Base-by-base conservation (phyloP, 106 monocot genomes). In the Narthecium ossifragum region DNA sequence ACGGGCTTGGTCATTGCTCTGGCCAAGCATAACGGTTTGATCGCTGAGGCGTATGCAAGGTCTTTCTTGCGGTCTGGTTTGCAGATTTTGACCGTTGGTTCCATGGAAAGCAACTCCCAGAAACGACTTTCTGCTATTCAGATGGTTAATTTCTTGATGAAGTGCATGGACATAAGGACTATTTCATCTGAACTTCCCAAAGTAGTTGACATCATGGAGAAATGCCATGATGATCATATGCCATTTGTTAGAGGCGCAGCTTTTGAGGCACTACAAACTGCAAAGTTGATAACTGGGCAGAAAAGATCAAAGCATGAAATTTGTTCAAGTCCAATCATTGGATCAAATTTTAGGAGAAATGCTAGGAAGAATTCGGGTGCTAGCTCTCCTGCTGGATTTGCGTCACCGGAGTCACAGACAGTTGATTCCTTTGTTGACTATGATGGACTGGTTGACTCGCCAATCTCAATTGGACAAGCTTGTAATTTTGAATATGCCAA, bases 131-230 rank as follows among this genome's bases (percentile, higher is more conserved):
- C 78, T 0, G 86, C 96, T 22, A 96, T 90, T 69, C 96, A 96
- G 55, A 96, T 90, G 96, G 74, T 90, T 11, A 86, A 90, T 32
- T 96, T 87, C 63, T 67, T 96, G 65, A 87, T 90, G 76, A 96
- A 96, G 58, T 90, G 84, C 67, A 81, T 96, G 0, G 96, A 96
- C 31, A 78, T 75, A 0, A 78, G 90, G 67, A 81, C 84, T 34
- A 67, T 86, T 7, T 65, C 62, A 2, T 78, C 84, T 0, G 90
- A 96, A 54, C 46, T 96, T 23, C 63, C 20, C 12, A 78, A 71
- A 22, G 73, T 96, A 21, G 46, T 76, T 33, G 83, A 86, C 23
- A 73, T 60, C 30, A 76, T 96, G 90, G 90, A 96, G 62, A 69
- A 63, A 34, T 83, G 80, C 63, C 78, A 84, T 55, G 48, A 49